Conservation (phyloP, 176 grass and related monocot species). For the Triticum dicoccoides region DNA sequence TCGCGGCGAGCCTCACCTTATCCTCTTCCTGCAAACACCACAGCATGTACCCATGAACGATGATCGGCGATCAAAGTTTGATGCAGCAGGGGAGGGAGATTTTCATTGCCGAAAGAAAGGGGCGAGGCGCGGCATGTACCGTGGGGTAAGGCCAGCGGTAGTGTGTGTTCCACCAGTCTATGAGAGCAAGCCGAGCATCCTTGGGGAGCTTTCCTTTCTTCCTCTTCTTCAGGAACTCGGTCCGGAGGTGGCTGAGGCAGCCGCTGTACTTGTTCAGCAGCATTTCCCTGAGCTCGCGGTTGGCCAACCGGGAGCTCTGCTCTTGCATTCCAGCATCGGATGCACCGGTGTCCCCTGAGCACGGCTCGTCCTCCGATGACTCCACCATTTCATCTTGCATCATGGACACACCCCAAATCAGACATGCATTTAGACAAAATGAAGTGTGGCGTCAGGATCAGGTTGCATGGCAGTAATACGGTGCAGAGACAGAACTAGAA, state of each 20-base stretch:
- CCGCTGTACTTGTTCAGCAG: constrained; percentile 98
- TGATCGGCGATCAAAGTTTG: background rate
- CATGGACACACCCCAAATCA: background rate
- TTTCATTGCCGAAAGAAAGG: background rate
- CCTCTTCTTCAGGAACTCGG: constrained; percentile 97
- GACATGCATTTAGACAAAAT: background rate
- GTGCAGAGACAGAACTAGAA: background rate
- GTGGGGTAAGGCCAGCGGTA: constrained; percentile 96
- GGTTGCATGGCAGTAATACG: background rate
- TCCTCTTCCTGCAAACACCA: constrained; percentile 65
- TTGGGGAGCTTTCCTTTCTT: constrained; percentile 98
- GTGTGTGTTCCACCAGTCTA: constrained; percentile 95
- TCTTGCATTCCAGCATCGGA: constrained; percentile 35
- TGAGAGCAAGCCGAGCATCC: constrained; percentile 59
- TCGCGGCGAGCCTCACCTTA: constrained; percentile 65
- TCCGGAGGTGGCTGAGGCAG: constrained; percentile 70
- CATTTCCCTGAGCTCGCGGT: constrained; percentile 95
- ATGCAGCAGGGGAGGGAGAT: background rate
- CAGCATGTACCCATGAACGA: background rate
- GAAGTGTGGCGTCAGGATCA: background rate
- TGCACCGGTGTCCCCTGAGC: constrained; percentile 57
- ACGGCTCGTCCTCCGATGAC: constrained; percentile 80
- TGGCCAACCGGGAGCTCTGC: constrained; percentile 47
- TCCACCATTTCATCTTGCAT: constrained; percentile 64
- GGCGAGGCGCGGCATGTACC: constrained; percentile 28